phyloP scores from a whole-genome alignment of 371 early-diverging fungal genomes.

The Mucor sp. region DNA sequence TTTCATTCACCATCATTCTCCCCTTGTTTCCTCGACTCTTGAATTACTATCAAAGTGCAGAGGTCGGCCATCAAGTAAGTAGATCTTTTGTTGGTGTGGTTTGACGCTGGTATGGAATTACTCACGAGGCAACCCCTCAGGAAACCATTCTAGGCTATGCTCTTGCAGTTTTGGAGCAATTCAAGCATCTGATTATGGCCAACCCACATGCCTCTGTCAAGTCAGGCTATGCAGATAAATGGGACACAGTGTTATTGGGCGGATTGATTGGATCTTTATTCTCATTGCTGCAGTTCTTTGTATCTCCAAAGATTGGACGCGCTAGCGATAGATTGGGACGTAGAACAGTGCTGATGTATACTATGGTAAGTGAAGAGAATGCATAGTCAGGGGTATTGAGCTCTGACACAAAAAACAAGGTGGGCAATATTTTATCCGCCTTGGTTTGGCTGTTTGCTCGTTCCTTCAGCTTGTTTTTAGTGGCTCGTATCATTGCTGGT shows the following conservation, averaged over 20 bases:
- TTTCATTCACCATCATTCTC: slow-evolving; percentile 96
- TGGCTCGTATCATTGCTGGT: slow-evolving; percentile 91
- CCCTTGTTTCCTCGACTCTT: slow-evolving; percentile 87
- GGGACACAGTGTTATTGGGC: slow-evolving; percentile 94
- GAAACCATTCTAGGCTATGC: slow-evolving; percentile 37
- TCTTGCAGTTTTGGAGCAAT: slow-evolving; percentile 39
- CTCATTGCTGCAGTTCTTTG: slow-evolving; percentile 91
- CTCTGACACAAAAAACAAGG: slow-evolving; percentile 32
- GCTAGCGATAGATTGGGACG: slow-evolving; percentile 86
- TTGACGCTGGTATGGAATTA: not conserved
- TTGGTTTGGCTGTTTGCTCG: slow-evolving; percentile 86
- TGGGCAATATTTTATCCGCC: slow-evolving; percentile 88
- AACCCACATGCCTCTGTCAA: slow-evolving; percentile 19
- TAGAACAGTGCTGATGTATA: slow-evolving; percentile 78
- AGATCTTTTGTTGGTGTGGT: not conserved
- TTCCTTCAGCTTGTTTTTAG: slow-evolving; percentile 81
- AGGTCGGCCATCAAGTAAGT: slow-evolving; percentile 52
- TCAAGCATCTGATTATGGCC: slow-evolving; percentile 32
- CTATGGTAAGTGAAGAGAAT: slow-evolving; percentile 65
- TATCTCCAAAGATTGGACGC: slow-evolving; percentile 85
- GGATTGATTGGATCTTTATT: slow-evolving; percentile 92
- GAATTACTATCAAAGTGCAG: slow-evolving; percentile 60
- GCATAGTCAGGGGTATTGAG: not conserved
- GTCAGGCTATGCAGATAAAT: slow-evolving; percentile 37
- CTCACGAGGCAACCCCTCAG: slow-evolving; percentile 11